Percentiles rank a stretch among this genome's conserved stretches.
These are phyloP conservation scores for Aquilaria agallochum DNA, from an alignment of 441 rosid species.

Conservation along the genomic window DNA sequence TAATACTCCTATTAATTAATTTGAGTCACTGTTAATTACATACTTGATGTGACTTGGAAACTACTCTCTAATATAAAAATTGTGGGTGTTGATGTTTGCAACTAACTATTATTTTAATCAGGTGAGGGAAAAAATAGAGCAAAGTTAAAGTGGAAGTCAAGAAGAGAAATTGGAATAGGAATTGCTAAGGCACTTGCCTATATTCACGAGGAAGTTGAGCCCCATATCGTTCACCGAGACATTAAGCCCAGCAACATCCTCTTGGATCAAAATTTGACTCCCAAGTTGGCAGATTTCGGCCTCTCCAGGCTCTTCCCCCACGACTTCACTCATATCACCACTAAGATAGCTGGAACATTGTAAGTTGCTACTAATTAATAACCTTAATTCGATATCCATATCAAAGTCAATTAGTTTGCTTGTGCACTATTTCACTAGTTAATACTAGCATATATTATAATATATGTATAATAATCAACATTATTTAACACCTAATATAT, in stretches of 20 bases:
- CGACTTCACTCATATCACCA: conserved; percentile 28
- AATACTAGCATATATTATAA: no score
- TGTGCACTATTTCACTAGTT: no score
- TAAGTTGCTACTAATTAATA: conserved; percentile 17
- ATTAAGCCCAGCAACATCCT: conserved; percentile 31
- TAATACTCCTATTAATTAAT: no score
- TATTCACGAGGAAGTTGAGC: conserved; percentile 28
- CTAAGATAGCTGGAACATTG: conserved; percentile 48
- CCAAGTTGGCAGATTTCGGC: conserved; percentile 32
- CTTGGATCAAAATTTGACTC: conserved; percentile 22
- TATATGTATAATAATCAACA: no score
- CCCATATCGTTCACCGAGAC: conserved; percentile 27
- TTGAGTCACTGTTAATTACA: no score
- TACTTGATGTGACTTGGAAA: no score
- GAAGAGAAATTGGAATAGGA: conserved; percentile 18
- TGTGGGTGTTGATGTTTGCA: no score
- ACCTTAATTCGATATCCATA: neutral
- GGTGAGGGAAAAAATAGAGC: conserved; percentile 23
- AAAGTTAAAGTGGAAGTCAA: conserved; percentile 26
- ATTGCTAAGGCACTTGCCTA: conserved; percentile 22
- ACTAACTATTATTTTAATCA: neutral
- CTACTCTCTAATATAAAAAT: no score
- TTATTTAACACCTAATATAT: no score
- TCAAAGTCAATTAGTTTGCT: no score
- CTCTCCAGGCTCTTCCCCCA: conserved; percentile 28